Conservation (phyloP, 768 basidiomycete species). For the Lactarius sanguifluus region DNA sequence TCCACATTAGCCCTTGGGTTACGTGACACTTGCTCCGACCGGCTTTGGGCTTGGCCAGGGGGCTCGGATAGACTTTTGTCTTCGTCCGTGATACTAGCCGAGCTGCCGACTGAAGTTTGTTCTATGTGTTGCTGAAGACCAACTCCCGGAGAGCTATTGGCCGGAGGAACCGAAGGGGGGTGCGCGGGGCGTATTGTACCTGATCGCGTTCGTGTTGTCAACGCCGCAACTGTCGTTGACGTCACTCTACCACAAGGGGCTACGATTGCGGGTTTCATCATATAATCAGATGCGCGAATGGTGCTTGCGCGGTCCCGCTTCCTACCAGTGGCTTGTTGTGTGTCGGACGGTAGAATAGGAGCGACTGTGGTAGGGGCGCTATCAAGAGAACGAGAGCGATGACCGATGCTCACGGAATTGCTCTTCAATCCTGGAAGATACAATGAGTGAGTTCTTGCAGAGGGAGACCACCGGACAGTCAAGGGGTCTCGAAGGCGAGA, state of each 20-base stretch:
- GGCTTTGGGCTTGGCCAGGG: background rate
- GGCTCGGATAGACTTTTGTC: conserved; percentile 1
- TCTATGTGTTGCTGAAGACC: conserved; percentile 30
- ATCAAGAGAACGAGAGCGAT: conserved; percentile 25
- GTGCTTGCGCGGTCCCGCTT: conserved; percentile 29
- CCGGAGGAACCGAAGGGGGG: conserved; percentile 17
- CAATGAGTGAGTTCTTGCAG: conserved; percentile 5
- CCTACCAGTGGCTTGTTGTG: conserved; percentile 5
- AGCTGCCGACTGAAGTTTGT: conserved; percentile 16
- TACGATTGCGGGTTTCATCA: background rate
- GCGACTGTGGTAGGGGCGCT: background rate
- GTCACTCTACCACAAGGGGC: background rate
- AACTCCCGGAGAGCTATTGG: background rate
- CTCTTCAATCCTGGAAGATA: conserved; percentile 2
- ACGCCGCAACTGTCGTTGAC: conserved; percentile 1
- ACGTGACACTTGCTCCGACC: background rate
- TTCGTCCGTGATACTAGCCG: background rate
- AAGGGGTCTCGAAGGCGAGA: background rate
- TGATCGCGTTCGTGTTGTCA: conserved; percentile 29
- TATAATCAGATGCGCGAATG: conserved; percentile 30
- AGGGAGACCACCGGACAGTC: background rate
- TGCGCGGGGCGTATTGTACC: conserved; percentile 29
- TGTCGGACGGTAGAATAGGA: background rate
- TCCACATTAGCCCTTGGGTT: background rate
- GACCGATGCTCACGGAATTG: background rate